Percentiles rank a stretch among this genome's conserved stretches.
Conservation (phyloP, 2,329 filamentous ascomycete genomes). For the Botrytis tulipae region DNA sequence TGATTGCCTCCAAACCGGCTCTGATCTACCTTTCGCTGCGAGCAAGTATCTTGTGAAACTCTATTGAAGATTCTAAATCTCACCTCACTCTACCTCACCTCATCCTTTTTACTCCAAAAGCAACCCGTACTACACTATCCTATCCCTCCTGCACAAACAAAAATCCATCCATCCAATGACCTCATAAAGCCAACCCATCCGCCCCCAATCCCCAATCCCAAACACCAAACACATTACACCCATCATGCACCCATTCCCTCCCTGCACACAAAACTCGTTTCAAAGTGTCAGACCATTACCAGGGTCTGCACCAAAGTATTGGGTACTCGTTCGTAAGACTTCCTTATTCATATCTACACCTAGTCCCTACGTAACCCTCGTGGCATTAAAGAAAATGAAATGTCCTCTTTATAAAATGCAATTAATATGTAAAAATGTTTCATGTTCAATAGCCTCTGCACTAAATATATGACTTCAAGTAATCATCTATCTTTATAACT, state of each 20-base stretch:
- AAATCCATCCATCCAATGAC: not conserved
- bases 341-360: not conserved
- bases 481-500: not conserved
- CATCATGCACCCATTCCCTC: not conserved
- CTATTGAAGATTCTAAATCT: not conserved
- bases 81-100: not conserved
- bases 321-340: not conserved
- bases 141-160: not conserved
- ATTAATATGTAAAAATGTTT: not conserved
- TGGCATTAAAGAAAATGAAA: not conserved
- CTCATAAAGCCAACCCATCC: not conserved
- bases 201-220: not conserved
- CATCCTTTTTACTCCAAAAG: not conserved
- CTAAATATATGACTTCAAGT: not conserved
- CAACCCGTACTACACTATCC: not conserved
- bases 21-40: no score
- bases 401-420: not conserved
- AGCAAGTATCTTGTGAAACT: not conserved
- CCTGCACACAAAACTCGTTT: not conserved
- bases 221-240: not conserved
- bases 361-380: not conserved
- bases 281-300: not conserved
- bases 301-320: not conserved
- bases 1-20: not conserved
- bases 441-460: not conserved